Base-by-base conservation (phyloP, 257 asterid species). In the Cynanchum wilfordii region DNA sequence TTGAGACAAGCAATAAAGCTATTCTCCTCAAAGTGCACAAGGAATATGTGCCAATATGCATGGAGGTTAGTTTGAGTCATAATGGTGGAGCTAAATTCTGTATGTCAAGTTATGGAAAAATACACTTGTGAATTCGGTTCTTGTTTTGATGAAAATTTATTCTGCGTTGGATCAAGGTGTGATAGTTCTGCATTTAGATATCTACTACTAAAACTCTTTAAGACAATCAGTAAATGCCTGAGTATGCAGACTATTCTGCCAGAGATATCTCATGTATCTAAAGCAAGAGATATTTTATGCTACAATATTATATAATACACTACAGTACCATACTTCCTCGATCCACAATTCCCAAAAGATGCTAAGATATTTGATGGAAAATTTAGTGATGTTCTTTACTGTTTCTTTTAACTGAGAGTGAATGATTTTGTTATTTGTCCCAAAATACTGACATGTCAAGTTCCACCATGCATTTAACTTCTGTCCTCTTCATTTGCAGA, bases 21-120 rank as follows among this genome's bases (percentile, higher is more conserved):
- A 81, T 83, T 66, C 85, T 95, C 77, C 91, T 95, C 64, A 95
- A 92, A 82, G 94, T 80, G 78, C 98, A 92, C 78, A 95, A 95
- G 92, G 98, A 95, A 78, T 95, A 90, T 72, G 99, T 95, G 80
- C 89, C 97, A 36, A 89, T 95, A 72, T 95, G 96, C 86, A 95
- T 95, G 99, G 99, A 95, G 97, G 99, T 95, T 49, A 82, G 98
- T 69, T 27, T 51, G 47, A 36, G 22, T 24, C 20, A 33, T 30
- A 29, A 15, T 15, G 47, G 24, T 62, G 24, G 44, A 62, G 20
- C 67, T 62, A 16, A 29, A 62, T 62, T 62, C 45, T 11, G 25
- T 30, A 16, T 27, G 45, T 30, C 5, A 16, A 13, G 15, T 29
- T 27, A 62, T 19, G 12, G 3, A 30, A 29, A 29, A 9, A 15